Percentiles rank a stretch among this genome's conserved stretches.
Evolutionary conservation across 768 basidiomycete genomes (phyloP).

Genomic region (Lactarius hengduanensis): DNA sequence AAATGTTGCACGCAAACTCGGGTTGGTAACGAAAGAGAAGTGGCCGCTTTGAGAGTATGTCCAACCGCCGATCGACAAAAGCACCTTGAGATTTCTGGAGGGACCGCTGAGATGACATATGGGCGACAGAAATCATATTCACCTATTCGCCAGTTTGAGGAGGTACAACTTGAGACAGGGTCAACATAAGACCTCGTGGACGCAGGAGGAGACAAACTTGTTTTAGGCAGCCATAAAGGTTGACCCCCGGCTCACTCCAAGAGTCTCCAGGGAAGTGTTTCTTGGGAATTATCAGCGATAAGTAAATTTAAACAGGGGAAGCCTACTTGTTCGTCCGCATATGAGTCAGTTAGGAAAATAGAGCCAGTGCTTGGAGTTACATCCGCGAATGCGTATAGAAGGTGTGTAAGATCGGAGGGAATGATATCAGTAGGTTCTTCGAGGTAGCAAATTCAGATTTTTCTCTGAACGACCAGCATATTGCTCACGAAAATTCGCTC

Average conservation of each 20-base stretch:
- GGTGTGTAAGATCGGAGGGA: conserved; percentile 62
- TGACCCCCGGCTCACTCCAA: conserved; percentile 73
- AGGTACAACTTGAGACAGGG: conserved; percentile 41
- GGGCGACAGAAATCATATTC: not conserved
- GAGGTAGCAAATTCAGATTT: conserved; percentile 1
- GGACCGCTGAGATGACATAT: not conserved
- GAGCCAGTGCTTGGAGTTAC: conserved; percentile 57
- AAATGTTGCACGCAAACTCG: conserved; percentile 53
- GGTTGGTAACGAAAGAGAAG: conserved; percentile 60
- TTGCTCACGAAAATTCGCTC: conserved; percentile 57
- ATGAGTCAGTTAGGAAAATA: conserved; percentile 67
- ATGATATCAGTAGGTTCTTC: conserved; percentile 66
- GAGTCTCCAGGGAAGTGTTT: conserved; percentile 72
- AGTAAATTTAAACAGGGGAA: not conserved
- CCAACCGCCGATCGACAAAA: conserved; percentile 60
- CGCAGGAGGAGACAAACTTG: conserved; percentile 44
- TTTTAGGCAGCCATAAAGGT: conserved; percentile 79
- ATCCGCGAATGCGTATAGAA: conserved; percentile 81
- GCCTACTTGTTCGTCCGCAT: conserved; percentile 66
- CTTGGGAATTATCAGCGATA: conserved; percentile 38
- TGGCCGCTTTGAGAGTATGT: conserved; percentile 70
- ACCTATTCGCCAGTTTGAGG: conserved; percentile 58
- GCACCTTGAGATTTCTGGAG: conserved; percentile 46
- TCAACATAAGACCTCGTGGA: not conserved
- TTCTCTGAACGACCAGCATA: conserved; percentile 5